phyloP scores from a whole-genome alignment of 1,139 yeast species.

The Saccharomyces hybrid region DNA sequence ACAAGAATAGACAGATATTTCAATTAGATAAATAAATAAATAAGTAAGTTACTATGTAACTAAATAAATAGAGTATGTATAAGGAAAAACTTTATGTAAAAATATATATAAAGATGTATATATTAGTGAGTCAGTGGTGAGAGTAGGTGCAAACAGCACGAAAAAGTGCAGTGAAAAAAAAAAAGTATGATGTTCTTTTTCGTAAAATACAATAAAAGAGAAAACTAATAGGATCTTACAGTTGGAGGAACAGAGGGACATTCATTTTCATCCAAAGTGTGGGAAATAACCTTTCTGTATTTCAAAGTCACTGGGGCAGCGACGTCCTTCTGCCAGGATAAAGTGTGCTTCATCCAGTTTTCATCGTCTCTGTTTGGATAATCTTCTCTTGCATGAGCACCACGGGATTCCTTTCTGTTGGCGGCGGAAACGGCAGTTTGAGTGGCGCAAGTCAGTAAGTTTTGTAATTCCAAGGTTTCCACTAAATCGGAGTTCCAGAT shows the following conservation, averaged over 20 bases:
- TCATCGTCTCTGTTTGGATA: slow-evolving; percentile 92
- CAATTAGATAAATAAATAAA: slow-evolving; percentile 13
- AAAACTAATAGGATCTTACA: slow-evolving; percentile 71
- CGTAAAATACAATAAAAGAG: background rate
- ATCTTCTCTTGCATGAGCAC: slow-evolving; percentile 99
- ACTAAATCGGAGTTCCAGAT: slow-evolving; percentile 97
- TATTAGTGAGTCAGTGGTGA: background rate
- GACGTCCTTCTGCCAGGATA: slow-evolving; percentile 75
- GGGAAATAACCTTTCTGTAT: slow-evolving; percentile 79
- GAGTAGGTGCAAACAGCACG: background rate
- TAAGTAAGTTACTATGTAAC: slow-evolving; percentile 4
- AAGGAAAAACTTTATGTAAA: background rate
- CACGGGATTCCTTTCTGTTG: slow-evolving; percentile 95
- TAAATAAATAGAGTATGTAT: slow-evolving; percentile 4
- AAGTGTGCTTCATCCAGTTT: slow-evolving; percentile 96
- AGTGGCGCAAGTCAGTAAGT: slow-evolving; percentile 92
- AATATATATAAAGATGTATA: background rate
- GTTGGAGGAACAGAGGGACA: slow-evolving; percentile 97
- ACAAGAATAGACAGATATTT: background rate
- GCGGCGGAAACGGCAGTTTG: slow-evolving; percentile 95
- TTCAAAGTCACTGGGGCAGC: slow-evolving; percentile 69
- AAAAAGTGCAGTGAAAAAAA: background rate
- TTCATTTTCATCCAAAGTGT: slow-evolving; percentile 84
- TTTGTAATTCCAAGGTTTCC: slow-evolving; percentile 92
- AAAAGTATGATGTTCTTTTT: background rate